Evolutionary conservation across 1,284 basidiomycete species (phyloP).

Genomic region (Stereum hirsutum): DNA sequence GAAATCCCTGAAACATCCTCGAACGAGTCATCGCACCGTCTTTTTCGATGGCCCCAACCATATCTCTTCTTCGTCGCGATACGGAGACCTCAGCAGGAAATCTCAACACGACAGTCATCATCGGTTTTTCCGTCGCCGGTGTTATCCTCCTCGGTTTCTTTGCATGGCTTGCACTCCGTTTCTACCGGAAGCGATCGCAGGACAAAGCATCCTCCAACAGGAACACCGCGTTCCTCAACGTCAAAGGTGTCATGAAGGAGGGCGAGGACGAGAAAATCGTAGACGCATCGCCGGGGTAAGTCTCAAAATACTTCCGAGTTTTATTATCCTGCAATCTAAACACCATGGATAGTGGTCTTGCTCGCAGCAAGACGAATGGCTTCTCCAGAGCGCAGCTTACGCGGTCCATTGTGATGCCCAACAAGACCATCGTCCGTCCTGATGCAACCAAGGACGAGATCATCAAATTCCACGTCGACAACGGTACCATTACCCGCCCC

Average conservation of each 20-base stretch:
- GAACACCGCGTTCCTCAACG: conserved; percentile 35
- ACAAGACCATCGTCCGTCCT: conserved; percentile 31
- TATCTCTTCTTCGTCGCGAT: conserved; percentile 9
- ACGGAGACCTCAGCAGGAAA: conserved; percentile 4
- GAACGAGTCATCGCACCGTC: neutral
- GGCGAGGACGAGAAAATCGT: conserved; percentile 17
- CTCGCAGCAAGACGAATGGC: neutral
- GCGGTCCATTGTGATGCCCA: conserved; percentile 40
- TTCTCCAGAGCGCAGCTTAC: conserved; percentile 39
- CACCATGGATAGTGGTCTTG: too few relatives aligned
- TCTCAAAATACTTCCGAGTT: neutral
- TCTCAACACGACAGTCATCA: conserved; percentile 24
- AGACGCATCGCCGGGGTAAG: conserved; percentile 10
- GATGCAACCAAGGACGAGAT: conserved; percentile 30
- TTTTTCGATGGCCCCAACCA: neutral
- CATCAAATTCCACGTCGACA: conserved; percentile 33
- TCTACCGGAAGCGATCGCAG: conserved; percentile 29
- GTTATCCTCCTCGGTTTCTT: conserved; percentile 25
- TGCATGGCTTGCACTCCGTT: conserved; percentile 31
- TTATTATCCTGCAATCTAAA: neutral
- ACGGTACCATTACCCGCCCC: conserved; percentile 37
- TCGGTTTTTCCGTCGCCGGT: conserved; percentile 41
- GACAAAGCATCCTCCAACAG: conserved; percentile 26
- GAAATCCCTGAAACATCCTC: too few relatives aligned
- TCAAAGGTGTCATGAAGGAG: conserved; percentile 35